Percentiles rank a stretch among this genome's conserved stretches.
phyloP scores from a whole-genome alignment of 495 filamentous ascomycete species.

The Penicillium roqueforti region DNA sequence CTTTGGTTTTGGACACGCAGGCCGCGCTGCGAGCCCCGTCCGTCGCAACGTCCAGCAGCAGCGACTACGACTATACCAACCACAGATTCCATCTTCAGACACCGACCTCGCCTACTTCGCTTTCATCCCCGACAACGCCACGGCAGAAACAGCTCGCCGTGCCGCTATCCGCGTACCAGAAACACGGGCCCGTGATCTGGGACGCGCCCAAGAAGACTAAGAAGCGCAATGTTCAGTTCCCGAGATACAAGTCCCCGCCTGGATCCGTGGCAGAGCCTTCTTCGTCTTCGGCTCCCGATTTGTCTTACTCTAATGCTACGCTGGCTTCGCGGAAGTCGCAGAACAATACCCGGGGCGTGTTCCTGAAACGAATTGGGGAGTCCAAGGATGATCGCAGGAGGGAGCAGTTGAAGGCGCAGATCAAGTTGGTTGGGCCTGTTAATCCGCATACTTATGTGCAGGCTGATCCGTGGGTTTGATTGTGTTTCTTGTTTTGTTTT shows the following conservation, averaged over 20 bases:
- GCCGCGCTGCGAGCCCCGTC: neutral
- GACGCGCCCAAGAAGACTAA: constrained; percentile 32
- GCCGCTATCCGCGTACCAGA: constrained; percentile 35
- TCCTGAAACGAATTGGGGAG: constrained; percentile 32
- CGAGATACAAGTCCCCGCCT: constrained; percentile 10
- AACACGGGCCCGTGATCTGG: constrained; percentile 36
- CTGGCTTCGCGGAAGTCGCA: constrained; percentile 26
- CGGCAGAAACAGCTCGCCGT: constrained; percentile 32
- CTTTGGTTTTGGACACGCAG: neutral
- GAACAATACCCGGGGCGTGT: constrained; percentile 27
- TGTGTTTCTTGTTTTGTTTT: neutral
- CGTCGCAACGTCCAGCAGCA: neutral
- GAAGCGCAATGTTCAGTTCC: constrained; percentile 27
- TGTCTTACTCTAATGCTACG: constrained; percentile 9
- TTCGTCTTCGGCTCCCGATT: constrained; percentile 1
- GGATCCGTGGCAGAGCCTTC: neutral
- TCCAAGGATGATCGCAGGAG: constrained; percentile 34
- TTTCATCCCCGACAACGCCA: neutral
- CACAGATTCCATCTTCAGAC: constrained; percentile 9
- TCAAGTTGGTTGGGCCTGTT: constrained; percentile 40
- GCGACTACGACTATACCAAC: constrained; percentile 8
- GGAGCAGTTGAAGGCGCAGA: constrained; percentile 41
- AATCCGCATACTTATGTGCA: constrained; percentile 33
- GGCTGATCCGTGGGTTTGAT: constrained; percentile 37
- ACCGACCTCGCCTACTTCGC: constrained; percentile 6